Conservation (phyloP, 148 eudicot genomes). For the Rhododendron williamsianum region DNA sequence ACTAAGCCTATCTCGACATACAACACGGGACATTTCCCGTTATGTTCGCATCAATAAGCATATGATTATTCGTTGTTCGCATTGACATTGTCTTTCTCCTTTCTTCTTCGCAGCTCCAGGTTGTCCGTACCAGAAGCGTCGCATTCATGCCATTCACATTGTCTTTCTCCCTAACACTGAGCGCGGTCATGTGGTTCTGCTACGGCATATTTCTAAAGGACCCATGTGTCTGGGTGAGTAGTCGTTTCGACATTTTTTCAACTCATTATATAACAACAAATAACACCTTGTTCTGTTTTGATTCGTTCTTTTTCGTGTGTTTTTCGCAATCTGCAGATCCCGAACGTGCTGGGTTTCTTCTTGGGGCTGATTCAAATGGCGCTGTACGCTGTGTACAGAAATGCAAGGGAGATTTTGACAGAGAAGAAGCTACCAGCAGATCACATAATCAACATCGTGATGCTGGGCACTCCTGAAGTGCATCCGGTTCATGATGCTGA, state of each 20-base stretch:
- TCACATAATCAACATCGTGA: constrained; percentile 22
- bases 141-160: constrained; percentile 68
- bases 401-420: background rate
- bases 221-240: constrained; percentile 44
- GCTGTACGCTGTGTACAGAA: constrained; percentile 36
- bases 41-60: background rate
- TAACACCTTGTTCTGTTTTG: background rate
- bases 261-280: background rate
- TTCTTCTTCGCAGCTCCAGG: constrained; percentile 35
- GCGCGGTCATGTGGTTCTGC: constrained; percentile 57
- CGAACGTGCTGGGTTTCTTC: constrained; percentile 45
- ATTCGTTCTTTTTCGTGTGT: background rate
- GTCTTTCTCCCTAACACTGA: constrained; percentile 57
- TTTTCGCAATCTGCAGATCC: constrained; percentile 22
- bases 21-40: background rate
- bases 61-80: background rate
- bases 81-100: background rate
- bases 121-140: constrained; percentile 50
- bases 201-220: constrained; percentile 52
- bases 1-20: constrained; percentile 16
- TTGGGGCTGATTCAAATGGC: constrained; percentile 49
- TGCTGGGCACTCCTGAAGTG: constrained; percentile 27
- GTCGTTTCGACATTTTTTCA: background rate
- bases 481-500: constrained; percentile 24
- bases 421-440: constrained; percentile 26